Evolutionary conservation across 148 eudicot species (phyloP), one percentile per base, ranked within the genome.

Genomic region (Suaeda aralocaspica): DNA sequence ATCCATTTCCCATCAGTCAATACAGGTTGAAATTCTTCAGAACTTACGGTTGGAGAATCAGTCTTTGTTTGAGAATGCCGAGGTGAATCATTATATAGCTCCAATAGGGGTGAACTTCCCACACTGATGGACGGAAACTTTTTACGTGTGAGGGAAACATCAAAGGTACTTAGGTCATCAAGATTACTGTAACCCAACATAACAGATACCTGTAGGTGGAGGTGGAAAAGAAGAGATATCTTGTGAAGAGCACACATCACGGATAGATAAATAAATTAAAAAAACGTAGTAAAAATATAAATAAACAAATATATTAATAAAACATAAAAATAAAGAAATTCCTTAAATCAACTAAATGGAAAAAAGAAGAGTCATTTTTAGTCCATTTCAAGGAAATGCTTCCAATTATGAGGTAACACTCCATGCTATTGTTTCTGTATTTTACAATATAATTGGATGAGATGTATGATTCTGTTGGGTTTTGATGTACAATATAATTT

Each of bases 101-200:
- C 81, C 64, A 94, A 84, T 28, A 44, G 64, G 21, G 87, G 81
- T 75, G 89, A 87, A 74, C 72, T 74, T 57, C 97, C 92, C 57
- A 89, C 56, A 33, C 57, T 82, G 83, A 94, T 91, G 73, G 91
- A 91, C 56, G 92, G 89, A 85, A 88, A 94, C 65, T 57, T 76
- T 78, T 87, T 86, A 75, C 96, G 78, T 49, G 80, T 77, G 64
- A 80, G 72, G 48, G 87, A 81, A 72, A 79, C 63, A 83, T 88
- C 84, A 74, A 82, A 81, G 64, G 72, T 76, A 62, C 42, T 66
- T 16, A 85, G 62, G 72, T 80, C 86, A 77, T 81, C 82, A 62
- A 85, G 76, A 56, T 82, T 81, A 74, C 75, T 81, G 61, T 79
- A 84, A 59, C 86, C 82, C 82, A 89, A 69, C 60, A 81, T 67